Evolutionary conservation across 2,329 filamentous ascomycete genomes (phyloP).

Genomic region (Ophiocordyceps unilateralis): DNA sequence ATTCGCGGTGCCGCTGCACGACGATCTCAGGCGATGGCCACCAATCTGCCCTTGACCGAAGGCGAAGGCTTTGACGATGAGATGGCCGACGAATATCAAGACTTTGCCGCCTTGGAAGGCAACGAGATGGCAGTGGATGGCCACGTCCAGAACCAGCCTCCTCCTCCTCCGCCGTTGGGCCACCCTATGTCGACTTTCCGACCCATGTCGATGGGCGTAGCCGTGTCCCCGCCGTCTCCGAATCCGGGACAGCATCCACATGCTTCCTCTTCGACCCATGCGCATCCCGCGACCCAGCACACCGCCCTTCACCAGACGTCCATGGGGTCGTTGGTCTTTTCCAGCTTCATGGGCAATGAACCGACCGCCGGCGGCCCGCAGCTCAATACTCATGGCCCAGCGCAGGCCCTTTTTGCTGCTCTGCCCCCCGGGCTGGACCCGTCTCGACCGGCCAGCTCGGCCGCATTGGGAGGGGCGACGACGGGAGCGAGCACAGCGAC

Average conservation of each 20-base stretch:
- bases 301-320: constrained; percentile 5
- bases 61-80: constrained; percentile 24
- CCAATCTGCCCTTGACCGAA: constrained; percentile 7
- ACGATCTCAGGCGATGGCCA: constrained; percentile 6
- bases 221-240: constrained; percentile 12
- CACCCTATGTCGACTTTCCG: constrained; percentile 2
- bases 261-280: constrained; percentile 4
- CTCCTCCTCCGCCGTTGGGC: neutral
- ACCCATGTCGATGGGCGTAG: constrained; percentile 8
- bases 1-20: constrained; percentile 4
- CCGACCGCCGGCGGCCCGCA: constrained; percentile 6
- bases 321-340: constrained; percentile 8
- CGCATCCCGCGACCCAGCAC: constrained; percentile 6
- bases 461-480: constrained; percentile 8
- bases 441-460: constrained; percentile 7
- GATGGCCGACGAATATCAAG: constrained; percentile 26
- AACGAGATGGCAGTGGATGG: constrained; percentile 20
- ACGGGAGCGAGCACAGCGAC: constrained; percentile 19
- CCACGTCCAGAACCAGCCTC: constrained; percentile 9
- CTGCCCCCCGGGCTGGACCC: constrained; percentile 7
- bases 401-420: constrained; percentile 14
- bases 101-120: constrained; percentile 22
- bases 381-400: constrained; percentile 6
- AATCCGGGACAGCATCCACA: constrained; percentile 9
- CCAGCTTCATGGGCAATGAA: constrained; percentile 13